Conservation (phyloP, 2,329 filamentous ascomycete species). For the Fusarium metavorans region DNA sequence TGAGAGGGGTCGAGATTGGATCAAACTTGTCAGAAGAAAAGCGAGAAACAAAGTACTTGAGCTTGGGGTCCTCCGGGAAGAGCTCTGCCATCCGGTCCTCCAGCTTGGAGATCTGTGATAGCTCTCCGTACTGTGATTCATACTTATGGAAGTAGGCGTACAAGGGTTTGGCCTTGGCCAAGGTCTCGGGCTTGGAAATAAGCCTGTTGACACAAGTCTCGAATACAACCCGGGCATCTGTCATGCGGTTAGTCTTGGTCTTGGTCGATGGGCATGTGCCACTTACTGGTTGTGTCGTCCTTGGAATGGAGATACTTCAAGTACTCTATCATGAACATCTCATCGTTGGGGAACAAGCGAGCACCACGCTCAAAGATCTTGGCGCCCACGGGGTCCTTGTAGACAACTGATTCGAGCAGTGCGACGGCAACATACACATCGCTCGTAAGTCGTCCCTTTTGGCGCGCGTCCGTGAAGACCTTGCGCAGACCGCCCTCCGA, state of each 20-base stretch:
- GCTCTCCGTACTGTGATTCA: slow-evolving; percentile 93
- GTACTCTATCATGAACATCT: slow-evolving; percentile 94
- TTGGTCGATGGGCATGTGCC: neutral
- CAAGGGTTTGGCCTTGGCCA: slow-evolving; percentile 82
- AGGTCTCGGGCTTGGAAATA: slow-evolving; percentile 78
- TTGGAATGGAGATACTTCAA: slow-evolving; percentile 93
- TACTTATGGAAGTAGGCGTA: slow-evolving; percentile 96
- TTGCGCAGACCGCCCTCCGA: slow-evolving; percentile 83
- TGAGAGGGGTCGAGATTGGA: slow-evolving; percentile 82
- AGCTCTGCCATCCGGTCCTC: slow-evolving; percentile 93
- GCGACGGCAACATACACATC: slow-evolving; percentile 96
- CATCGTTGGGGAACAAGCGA: slow-evolving; percentile 93
- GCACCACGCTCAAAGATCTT: slow-evolving; percentile 97
- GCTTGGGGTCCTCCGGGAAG: slow-evolving; percentile 87
- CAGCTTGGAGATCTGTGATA: slow-evolving; percentile 89
- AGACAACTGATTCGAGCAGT: slow-evolving; percentile 93
- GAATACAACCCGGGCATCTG: slow-evolving; percentile 94
- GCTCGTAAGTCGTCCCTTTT: slow-evolving; percentile 87
- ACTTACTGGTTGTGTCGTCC: slow-evolving; percentile 92
- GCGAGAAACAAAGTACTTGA: slow-evolving; percentile 80
- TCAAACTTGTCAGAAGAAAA: slow-evolving; percentile 81
- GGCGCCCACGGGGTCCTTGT: slow-evolving; percentile 90
- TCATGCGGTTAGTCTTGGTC: slow-evolving; percentile 30
- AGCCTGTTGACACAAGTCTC: slow-evolving; percentile 92
- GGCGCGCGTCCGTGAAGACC: slow-evolving; percentile 89